A percentile compares a stretch with the other conserved stretches of the same genome.
These are phyloP conservation scores for Chrysanthemum makinoi DNA, from an alignment of 129 eudicot species.

Conservation along the genomic window DNA sequence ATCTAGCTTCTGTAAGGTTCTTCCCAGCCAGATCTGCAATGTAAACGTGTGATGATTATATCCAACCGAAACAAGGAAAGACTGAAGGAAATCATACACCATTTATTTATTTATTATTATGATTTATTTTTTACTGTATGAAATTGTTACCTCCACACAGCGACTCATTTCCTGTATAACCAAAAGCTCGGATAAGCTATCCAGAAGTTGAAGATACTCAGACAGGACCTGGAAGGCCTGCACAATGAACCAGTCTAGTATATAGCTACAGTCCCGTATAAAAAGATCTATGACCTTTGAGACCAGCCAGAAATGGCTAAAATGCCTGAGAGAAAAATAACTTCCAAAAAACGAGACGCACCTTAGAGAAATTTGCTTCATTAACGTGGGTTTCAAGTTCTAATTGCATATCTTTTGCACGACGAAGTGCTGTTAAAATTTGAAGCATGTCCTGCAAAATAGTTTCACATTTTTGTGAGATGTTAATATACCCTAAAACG, in stretches of 20 bases:
- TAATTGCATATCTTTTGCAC: conserved; percentile 74
- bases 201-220: conserved; percentile 89
- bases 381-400: conserved; percentile 83
- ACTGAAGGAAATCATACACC: conserved; percentile 8
- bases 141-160: conserved; percentile 69
- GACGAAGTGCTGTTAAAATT: conserved; percentile 62
- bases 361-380: conserved; percentile 88
- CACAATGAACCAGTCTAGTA: conserved; percentile 21
- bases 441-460: conserved; percentile 77
- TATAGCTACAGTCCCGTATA: conserved; percentile 7
- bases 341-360: conserved; percentile 9
- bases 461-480: conserved; percentile 22
- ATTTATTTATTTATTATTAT: background rate
- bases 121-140: conserved; percentile 7
- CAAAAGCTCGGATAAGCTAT: conserved; percentile 79
- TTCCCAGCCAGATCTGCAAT: conserved; percentile 92
- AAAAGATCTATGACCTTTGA: background rate
- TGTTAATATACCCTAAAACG: conserved; percentile 12
- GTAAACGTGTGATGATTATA: background rate
- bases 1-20: conserved; percentile 90
- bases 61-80: conserved; percentile 12
- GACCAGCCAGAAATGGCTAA: background rate
- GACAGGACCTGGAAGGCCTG: conserved; percentile 96
- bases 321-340: conserved; percentile 12
- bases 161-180: conserved; percentile 93